These are phyloP conservation scores for Irpex lacteus DNA, from an alignment of 1,284 basidiomycete species.

Conservation along the genomic window DNA sequence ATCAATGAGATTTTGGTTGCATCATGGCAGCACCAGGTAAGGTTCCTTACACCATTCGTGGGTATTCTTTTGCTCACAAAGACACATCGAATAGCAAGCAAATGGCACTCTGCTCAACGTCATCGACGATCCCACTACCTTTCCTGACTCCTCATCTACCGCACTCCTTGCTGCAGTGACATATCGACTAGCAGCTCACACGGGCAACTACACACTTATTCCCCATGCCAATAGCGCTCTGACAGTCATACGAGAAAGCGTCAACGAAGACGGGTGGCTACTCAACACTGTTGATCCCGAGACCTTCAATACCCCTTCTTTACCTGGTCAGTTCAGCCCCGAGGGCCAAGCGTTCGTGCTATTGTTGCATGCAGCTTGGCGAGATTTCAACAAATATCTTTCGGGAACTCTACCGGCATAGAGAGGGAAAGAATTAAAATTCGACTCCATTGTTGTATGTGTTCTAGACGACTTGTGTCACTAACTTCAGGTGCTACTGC, in stretches of 20 bases:
- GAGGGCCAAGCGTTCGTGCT: slow-evolving; percentile 69
- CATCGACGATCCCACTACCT: slow-evolving; percentile 40
- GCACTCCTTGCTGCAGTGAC: slow-evolving; percentile 51
- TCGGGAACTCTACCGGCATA: not conserved
- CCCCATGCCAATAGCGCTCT: slow-evolving; percentile 41
- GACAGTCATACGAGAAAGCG: slow-evolving; percentile 34
- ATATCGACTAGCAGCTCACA: slow-evolving; percentile 38
- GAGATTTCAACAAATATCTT: slow-evolving; percentile 36
- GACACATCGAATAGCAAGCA: slow-evolving; percentile 24
- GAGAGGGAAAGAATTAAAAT: not conserved
- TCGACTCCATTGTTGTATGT: not conserved
- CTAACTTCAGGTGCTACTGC: not conserved
- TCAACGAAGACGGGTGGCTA: slow-evolving; percentile 50
- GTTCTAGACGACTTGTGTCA: not conserved
- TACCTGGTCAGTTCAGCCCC: slow-evolving; percentile 44
- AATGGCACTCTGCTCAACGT: slow-evolving; percentile 50
- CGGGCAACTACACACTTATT: slow-evolving; percentile 30
- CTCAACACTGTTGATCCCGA: slow-evolving; percentile 62
- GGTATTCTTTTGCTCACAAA: not conserved
- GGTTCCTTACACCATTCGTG: slow-evolving; percentile 9
- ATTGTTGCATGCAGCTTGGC: slow-evolving; percentile 59
- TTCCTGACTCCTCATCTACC: slow-evolving; percentile 49
- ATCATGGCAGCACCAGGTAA: slow-evolving; percentile 48
- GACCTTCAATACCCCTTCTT: slow-evolving; percentile 43
- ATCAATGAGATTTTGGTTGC: slow-evolving; percentile 53